A percentile compares a stretch with the other conserved stretches of the same genome.
Conservation (phyloP, 805 yeast species). For the Candida sakaeoensis region DNA sequence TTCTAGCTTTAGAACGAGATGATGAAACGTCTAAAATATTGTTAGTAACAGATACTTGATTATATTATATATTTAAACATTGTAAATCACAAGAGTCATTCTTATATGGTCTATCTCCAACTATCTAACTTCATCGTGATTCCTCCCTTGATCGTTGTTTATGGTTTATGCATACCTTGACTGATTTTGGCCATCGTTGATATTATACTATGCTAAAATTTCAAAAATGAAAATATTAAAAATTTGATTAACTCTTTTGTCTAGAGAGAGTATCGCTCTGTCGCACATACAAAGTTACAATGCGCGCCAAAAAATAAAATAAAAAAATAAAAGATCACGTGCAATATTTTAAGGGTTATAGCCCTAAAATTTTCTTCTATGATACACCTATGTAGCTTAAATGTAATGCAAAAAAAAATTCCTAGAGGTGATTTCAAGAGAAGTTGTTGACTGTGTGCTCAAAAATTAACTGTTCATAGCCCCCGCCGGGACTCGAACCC, state of each 20-base stretch:
- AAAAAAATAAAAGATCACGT: background rate
- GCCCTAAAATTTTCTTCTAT: too few species aligned
- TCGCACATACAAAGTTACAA: background rate
- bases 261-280: background rate
- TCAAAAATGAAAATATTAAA: slow-evolving; percentile 9
- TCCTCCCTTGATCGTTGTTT: too few species aligned
- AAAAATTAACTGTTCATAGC: slow-evolving; percentile 17
- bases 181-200: slow-evolving; percentile 57
- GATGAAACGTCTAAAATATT: slow-evolving; percentile 83
- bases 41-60: too few species aligned
- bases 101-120: background rate
- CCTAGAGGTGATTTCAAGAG: background rate
- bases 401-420: background rate
- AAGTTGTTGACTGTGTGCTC: background rate
- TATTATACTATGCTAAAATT: slow-evolving; percentile 5
- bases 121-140: background rate
- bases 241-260: slow-evolving; percentile 4
- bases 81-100: background rate
- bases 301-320: slow-evolving; percentile 4
- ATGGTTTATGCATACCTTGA: slow-evolving; percentile 42
- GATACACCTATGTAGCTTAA: too few species aligned
- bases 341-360: background rate
- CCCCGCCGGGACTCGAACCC: slow-evolving; percentile 80
- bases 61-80: too few species aligned
- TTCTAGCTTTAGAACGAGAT: slow-evolving; percentile 99